These are phyloP conservation scores for Achaetomium macrosporum DNA, from an alignment of 2,329 filamentous ascomycete species.

Conservation along the genomic window DNA sequence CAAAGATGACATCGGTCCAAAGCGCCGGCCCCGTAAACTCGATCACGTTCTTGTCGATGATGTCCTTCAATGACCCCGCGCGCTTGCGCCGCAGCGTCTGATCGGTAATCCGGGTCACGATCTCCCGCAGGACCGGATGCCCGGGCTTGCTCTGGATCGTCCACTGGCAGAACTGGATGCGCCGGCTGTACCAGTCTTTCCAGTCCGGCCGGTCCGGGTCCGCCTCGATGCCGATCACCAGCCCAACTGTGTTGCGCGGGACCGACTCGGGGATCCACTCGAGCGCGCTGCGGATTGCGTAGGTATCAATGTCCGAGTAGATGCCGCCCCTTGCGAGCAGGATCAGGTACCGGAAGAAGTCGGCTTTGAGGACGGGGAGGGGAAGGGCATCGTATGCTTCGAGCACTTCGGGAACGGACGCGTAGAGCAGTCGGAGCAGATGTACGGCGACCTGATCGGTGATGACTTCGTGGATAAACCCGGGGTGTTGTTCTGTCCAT, in stretches of 20 bases:
- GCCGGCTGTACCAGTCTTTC: conserved; percentile 90
- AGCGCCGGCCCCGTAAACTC: conserved; percentile 91
- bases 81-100: conserved; percentile 71
- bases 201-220: conserved; percentile 91
- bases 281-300: conserved; percentile 71
- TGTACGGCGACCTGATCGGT: conserved; percentile 82
- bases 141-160: conserved; percentile 95
- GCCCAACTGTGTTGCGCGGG: conserved; percentile 69
- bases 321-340: conserved; percentile 55
- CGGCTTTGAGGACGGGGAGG: conserved; percentile 68
- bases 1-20: conserved; percentile 90
- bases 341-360: conserved; percentile 73
- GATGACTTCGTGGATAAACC: conserved; percentile 93
- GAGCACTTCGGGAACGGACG: conserved; percentile 69
- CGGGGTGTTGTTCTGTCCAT: conserved; percentile 82
- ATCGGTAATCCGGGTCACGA: conserved; percentile 80
- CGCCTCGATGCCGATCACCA: conserved; percentile 92
- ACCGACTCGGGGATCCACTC: conserved; percentile 83
- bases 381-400: conserved; percentile 71
- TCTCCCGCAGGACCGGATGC: conserved; percentile 82
- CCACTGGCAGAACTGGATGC: conserved; percentile 99
- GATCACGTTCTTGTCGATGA: conserved; percentile 67
- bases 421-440: conserved; percentile 80
- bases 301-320: conserved; percentile 91
- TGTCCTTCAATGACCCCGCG: conserved; percentile 54